Percentiles rank a stretch among this genome's conserved stretches.
phyloP scores from a whole-genome alignment of 345 rosid species.

The Salix caprea region DNA sequence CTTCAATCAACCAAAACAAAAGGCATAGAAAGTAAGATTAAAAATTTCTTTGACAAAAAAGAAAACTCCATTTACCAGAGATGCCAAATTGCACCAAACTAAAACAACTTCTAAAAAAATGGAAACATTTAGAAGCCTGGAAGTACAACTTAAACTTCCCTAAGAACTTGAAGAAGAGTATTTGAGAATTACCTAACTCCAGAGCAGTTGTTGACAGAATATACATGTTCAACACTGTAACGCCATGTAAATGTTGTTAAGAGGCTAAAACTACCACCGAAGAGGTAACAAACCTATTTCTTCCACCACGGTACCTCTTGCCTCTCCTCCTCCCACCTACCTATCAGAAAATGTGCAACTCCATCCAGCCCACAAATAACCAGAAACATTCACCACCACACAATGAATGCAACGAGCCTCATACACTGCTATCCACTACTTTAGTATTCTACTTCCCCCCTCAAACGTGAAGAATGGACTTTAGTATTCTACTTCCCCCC shows the following conservation, averaged over 20 bases:
- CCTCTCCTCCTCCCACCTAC: conserved; percentile 7
- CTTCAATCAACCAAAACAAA: neutral
- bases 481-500: neutral
- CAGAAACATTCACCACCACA: conserved; percentile 2
- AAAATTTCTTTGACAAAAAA: conserved; percentile 9
- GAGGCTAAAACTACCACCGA: conserved; percentile 27
- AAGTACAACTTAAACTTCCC: conserved; percentile 32
- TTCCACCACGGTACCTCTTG: conserved; percentile 25
- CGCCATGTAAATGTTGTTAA: conserved; percentile 28
- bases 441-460: too few species aligned
- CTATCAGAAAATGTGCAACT: conserved; percentile 4
- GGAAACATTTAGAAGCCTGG: conserved; percentile 19
- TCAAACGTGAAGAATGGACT: neutral
- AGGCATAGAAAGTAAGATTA: neutral
- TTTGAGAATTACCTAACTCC: conserved; percentile 36
- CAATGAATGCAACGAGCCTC: conserved; percentile 7
- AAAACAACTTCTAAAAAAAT: conserved; percentile 13
- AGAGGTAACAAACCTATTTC: conserved; percentile 20
- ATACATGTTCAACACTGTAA: conserved; percentile 28
- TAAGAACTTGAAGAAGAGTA: conserved; percentile 21
- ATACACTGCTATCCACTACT: neutral
- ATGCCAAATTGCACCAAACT: conserved; percentile 6
- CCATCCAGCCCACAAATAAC: neutral
- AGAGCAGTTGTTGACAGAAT: conserved; percentile 28
- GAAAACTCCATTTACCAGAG: conserved; percentile 7